These are phyloP conservation scores for Aureobasidium sp. DNA, from an alignment of 2,329 filamentous ascomycete species.

Conservation along the genomic window DNA sequence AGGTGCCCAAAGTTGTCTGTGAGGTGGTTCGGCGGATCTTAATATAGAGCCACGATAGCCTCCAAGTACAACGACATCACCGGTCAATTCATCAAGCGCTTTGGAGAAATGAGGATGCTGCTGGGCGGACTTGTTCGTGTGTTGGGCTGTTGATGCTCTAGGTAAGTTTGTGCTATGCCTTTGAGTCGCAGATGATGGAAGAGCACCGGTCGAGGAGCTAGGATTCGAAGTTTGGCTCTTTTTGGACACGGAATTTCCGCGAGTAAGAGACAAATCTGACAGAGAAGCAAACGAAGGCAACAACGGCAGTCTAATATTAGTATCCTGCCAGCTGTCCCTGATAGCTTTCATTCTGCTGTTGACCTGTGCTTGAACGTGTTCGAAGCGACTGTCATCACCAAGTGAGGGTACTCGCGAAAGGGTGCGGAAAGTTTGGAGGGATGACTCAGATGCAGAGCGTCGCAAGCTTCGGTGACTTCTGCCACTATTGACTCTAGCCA, in stretches of 20 bases:
- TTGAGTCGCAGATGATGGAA: not conserved
- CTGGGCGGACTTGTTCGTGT: conserved; percentile 24
- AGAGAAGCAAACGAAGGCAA: conserved; percentile 45
- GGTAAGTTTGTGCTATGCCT: not conserved
- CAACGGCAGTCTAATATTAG: conserved; percentile 56
- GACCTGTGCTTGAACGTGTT: conserved; percentile 72
- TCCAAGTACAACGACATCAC: conserved; percentile 81
- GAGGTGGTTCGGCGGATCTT: conserved; percentile 70
- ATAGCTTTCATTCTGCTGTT: conserved; percentile 88
- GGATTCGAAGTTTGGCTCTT: not conserved
- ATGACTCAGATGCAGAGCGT: conserved; percentile 68
- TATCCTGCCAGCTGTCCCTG: conserved; percentile 78
- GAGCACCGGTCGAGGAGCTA: not conserved
- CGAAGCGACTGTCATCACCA: conserved; percentile 75
- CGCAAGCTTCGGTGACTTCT: conserved; percentile 35
- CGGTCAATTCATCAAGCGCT: conserved; percentile 62
- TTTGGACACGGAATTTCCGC: conserved; percentile 1
- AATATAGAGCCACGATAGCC: conserved; percentile 89
- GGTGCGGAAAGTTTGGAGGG: conserved; percentile 62
- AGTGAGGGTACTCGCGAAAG: conserved; percentile 74
- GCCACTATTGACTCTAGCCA: conserved; percentile 10
- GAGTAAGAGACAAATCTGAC: conserved; percentile 29
- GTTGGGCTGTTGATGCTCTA: conserved; percentile 8
- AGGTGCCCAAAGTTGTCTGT: conserved; percentile 88
- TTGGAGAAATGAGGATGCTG: conserved; percentile 46